These are phyloP conservation scores for Rhynchospora tenuis DNA, from an alignment of 176 grass and related monocot species.

Conservation along the genomic window DNA sequence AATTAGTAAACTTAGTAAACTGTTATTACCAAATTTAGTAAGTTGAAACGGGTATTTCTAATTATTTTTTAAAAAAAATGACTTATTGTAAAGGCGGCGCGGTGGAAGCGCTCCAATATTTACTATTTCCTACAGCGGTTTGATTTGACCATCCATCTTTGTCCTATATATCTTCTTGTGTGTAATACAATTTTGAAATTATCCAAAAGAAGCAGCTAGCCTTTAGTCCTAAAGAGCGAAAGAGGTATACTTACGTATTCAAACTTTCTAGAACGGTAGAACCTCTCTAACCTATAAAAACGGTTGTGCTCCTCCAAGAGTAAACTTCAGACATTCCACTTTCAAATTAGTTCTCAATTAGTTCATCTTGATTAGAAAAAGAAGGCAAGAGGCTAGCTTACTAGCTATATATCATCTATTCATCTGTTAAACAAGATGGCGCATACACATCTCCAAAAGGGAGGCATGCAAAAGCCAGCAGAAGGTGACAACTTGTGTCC, in stretches of 20 bases:
- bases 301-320: background rate
- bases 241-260: background rate
- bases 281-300: background rate
- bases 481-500: background rate
- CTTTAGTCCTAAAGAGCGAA: background rate
- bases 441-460: background rate
- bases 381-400: background rate
- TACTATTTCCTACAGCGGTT: background rate
- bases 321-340: background rate
- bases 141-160: background rate
- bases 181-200: background rate
- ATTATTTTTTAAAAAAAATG: no score
- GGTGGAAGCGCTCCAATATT: background rate
- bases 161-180: background rate
- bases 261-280: slow-evolving; percentile 11
- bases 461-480: background rate
- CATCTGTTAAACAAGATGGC: background rate
- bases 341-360: background rate
- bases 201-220: background rate
- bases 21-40: no score
- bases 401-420: background rate
- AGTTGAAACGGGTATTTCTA: no score
- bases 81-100: background rate
- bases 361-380: background rate
- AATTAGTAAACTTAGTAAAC: no score